These are phyloP conservation scores for Jaapia argillacea DNA, from an alignment of 768 basidiomycete species.

Conservation along the genomic window DNA sequence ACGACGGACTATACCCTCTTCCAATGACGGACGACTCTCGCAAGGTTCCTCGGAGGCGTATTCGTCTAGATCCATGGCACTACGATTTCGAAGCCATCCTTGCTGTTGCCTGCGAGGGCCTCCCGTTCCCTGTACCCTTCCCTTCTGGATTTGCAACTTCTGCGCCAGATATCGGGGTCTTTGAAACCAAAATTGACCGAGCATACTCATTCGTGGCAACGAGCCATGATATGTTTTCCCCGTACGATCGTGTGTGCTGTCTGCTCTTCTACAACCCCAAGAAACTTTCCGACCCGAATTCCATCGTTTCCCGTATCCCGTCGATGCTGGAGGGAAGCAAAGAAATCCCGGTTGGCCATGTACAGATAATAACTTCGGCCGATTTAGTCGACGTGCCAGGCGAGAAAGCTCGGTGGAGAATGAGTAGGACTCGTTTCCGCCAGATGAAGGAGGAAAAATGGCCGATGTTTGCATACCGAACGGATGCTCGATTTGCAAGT, in stretches of 20 bases:
- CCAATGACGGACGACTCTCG: constrained; percentile 8
- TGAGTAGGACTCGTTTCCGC: background rate
- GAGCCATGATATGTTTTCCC: background rate
- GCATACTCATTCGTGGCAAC: background rate
- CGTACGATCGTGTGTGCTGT: background rate
- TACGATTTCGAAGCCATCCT: constrained; percentile 14
- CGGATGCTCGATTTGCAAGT: background rate
- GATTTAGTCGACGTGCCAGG: background rate
- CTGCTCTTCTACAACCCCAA: background rate
- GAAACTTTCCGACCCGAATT: background rate
- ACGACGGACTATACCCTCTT: constrained; percentile 17
- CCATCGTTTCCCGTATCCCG: background rate
- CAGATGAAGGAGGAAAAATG: background rate
- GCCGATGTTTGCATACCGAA: background rate
- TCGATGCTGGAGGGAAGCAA: background rate
- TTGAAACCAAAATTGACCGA: constrained; percentile 1
- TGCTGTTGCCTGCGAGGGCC: constrained; percentile 10
- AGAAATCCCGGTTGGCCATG: background rate
- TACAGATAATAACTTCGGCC: background rate
- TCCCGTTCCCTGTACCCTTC: constrained; percentile 11
- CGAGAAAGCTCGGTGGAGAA: background rate
- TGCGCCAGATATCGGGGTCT: constrained; percentile 8
- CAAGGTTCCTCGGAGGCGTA: constrained; percentile 10
- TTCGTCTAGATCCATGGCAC: constrained; percentile 15
- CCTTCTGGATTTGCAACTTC: constrained; percentile 8